Conservation (phyloP, 1,284 basidiomycete species). For the Volvariella volvacea region DNA sequence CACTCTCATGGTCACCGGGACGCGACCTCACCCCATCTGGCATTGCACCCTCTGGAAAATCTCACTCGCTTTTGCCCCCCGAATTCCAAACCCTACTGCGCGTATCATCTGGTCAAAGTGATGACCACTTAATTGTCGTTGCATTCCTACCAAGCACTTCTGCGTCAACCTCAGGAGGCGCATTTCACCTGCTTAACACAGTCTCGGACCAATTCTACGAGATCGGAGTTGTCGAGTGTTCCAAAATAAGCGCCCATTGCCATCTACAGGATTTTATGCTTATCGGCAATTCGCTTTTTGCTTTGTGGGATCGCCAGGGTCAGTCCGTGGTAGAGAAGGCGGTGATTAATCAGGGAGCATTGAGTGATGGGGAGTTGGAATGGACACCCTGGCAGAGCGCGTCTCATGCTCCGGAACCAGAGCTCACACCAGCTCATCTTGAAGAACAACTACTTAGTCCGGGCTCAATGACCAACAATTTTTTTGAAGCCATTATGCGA, state of each 20-base stretch:
- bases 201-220: conserved; percentile 49
- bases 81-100: conserved; percentile 56
- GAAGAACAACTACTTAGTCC: conserved; percentile 72
- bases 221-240: conserved; percentile 50
- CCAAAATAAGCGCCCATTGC: conserved; percentile 52
- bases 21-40: conserved; percentile 29
- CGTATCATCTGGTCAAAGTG: conserved; percentile 36
- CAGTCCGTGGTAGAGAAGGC: conserved; percentile 62
- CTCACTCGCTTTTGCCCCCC: conserved; percentile 44
- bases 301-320: conserved; percentile 75
- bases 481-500: conserved; percentile 76
- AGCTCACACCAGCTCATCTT: conserved; percentile 79
- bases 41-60: conserved; percentile 27
- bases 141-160: conserved; percentile 62
- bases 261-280: conserved; percentile 73
- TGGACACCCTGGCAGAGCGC: conserved; percentile 45
- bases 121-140: conserved; percentile 46
- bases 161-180: conserved; percentile 58
- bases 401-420: conserved; percentile 57
- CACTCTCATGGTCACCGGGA: conserved; percentile 31
- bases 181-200: conserved; percentile 58
- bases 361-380: conserved; percentile 21
- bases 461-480: conserved; percentile 72
- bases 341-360: conserved; percentile 32
- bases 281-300: conserved; percentile 43